Evolutionary conservation across 352 stramenopile genomes (phyloP).

Genomic region (Globisporangium megalacanthum): DNA sequence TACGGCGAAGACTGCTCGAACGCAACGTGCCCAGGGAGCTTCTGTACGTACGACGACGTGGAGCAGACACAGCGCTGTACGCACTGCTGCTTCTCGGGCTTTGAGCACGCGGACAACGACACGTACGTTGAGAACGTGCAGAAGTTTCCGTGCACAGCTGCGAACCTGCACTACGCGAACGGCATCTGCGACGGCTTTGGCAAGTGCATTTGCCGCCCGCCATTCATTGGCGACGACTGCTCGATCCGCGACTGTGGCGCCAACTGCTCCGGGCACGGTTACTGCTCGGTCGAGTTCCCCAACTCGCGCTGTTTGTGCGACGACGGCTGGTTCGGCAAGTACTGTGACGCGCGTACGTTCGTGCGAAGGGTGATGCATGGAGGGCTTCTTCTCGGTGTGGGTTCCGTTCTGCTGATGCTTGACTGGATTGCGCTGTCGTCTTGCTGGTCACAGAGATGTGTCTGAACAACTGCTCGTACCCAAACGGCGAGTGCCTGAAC

Average conservation of each 20-base stretch:
- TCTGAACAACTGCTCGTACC: conserved; percentile 97
- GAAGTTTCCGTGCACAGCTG: conserved; percentile 83
- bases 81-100: conserved; percentile 92
- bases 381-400: not conserved
- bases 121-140: conserved; percentile 87
- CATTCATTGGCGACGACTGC: conserved; percentile 91
- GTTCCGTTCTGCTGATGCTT: not conserved
- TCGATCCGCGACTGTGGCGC: conserved; percentile 91
- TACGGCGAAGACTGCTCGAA: conserved; percentile 97
- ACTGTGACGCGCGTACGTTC: conserved; percentile 82
- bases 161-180: conserved; percentile 89
- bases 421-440: not conserved
- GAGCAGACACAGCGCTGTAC: conserved; percentile 82
- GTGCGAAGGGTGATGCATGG: not conserved
- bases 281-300: conserved; percentile 95
- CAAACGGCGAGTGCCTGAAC: conserved; percentile 92
- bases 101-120: conserved; percentile 84
- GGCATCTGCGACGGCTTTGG: conserved; percentile 96
- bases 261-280: conserved; percentile 92
- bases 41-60: conserved; percentile 89
- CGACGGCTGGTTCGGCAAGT: conserved; percentile 92
- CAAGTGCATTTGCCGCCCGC: conserved; percentile 91
- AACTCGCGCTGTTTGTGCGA: conserved; percentile 94
- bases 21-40: conserved; percentile 90
- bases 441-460: conserved; percentile 63